These are phyloP conservation scores for Punica granatum DNA, from an alignment of 345 rosid genomes.

Conservation along the genomic window DNA sequence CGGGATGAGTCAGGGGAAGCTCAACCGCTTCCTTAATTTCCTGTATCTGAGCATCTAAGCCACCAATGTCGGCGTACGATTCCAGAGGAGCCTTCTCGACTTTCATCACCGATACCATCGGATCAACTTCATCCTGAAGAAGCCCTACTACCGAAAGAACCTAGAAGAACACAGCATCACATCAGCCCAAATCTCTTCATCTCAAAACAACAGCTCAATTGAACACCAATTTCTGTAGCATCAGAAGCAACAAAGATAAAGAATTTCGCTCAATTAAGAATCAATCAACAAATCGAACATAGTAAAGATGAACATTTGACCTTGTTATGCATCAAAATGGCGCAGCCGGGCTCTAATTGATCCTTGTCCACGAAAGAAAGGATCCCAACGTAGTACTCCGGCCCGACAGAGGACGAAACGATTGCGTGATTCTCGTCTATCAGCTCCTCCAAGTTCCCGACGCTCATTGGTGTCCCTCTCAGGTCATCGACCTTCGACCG, in stretches of 20 bases:
- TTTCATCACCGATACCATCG: slow-evolving; percentile 99
- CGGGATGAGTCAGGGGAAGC: slow-evolving; percentile 97
- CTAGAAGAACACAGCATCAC: slow-evolving; percentile 22
- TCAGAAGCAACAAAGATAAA: no score
- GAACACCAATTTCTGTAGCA: no score
- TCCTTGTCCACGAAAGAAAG: slow-evolving; percentile 91
- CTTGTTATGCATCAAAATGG: slow-evolving; percentile 96
- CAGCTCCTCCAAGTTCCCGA: slow-evolving; percentile 85
- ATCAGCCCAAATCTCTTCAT: not conserved
- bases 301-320: slow-evolving; percentile 7
- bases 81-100: slow-evolving; percentile 98
- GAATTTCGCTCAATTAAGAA: no score
- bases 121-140: slow-evolving; percentile 97
- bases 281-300: not conserved
- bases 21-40: slow-evolving; percentile 99
- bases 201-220: not conserved
- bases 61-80: slow-evolving; percentile 98
- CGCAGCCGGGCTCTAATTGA: slow-evolving; percentile 96
- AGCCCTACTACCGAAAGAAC: slow-evolving; percentile 95
- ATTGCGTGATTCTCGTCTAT: slow-evolving; percentile 98
- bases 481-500: slow-evolving; percentile 86
- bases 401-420: slow-evolving; percentile 89
- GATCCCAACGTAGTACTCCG: slow-evolving; percentile 91
- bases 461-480: slow-evolving; percentile 94
- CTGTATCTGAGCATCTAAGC: slow-evolving; percentile 98